Evolutionary conservation across 495 filamentous ascomycete species (phyloP), one percentile per base, ranked within the genome.

Genomic region (Rusavskia elegans): DNA sequence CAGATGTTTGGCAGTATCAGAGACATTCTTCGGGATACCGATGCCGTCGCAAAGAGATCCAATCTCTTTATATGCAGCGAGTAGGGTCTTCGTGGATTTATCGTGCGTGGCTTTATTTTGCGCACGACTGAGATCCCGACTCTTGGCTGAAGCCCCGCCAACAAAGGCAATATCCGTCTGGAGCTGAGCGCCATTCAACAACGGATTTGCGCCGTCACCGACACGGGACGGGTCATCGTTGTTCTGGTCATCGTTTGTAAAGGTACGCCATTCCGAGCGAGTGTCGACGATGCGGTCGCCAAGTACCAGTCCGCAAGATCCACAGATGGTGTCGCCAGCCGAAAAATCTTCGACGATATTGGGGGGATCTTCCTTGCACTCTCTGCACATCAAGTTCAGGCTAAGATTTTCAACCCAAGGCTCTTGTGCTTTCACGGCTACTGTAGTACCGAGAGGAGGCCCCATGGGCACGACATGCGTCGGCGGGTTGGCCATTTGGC

Each of bases 161-260:
- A 80, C 82, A 58, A 78, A 87, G 21, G 85, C 85, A 56, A 98
- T 96, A 48, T 75, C 78, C 8, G 92, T 98, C 65, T 94, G 81
- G 40, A 98, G 82, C 68, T 96, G 89, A 54, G 87, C 82, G 44
- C 90, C 93, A 59, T 95, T 88, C 38, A 94, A 76, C 52, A 97
- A 76, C 19, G 83, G 77, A 59, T 97, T 95, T 38, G 79, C 78
- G 0, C 79, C 87, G 48, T 97, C 92, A 67, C 92, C 92, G 58
- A 98, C 92, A 87, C 92, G 92, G 49, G 86, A 93, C 1, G 92
- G 92, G 63, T 98, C 92, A 57, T 96, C 92, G 63, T 84, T 87
- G 51, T 77, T 78, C 65, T 94, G 86, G 60, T 98, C 93, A 59
- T 98, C 92, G 68, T 95, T 96, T 53, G 87, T 84, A 67, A 98